Conservation (phyloP, 2,329 filamentous ascomycete genomes). For the Hypoxylon sp. region DNA sequence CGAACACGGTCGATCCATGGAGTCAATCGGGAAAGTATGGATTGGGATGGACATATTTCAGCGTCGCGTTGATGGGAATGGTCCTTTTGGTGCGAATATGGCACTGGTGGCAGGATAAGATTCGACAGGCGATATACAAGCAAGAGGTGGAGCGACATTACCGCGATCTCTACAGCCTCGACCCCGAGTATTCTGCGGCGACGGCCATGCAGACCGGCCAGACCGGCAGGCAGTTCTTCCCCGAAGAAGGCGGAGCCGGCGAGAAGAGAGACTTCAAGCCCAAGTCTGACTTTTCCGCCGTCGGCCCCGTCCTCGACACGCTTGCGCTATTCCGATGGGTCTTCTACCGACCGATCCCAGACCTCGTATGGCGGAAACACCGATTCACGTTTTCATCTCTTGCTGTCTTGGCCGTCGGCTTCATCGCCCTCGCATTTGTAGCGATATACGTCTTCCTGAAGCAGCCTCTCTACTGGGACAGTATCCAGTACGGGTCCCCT, state of each 20-base stretch:
- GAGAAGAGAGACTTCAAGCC: conserved; percentile 65
- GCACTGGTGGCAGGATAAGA: conserved; percentile 93
- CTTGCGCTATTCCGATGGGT: conserved; percentile 87
- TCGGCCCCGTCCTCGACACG: conserved; percentile 76
- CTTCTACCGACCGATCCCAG: conserved; percentile 86
- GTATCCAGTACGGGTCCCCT: conserved; percentile 86
- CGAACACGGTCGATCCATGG: conserved; percentile 79
- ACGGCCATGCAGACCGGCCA: conserved; percentile 58
- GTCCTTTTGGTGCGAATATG: conserved; percentile 78
- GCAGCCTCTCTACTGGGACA: conserved; percentile 88
- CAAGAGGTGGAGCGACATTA: conserved; percentile 76
- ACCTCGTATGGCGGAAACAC: conserved; percentile 71
- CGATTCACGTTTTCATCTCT: conserved; percentile 83
- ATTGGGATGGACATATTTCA: conserved; percentile 88
- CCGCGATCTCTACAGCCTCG: conserved; percentile 59
- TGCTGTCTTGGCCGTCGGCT: conserved; percentile 72
- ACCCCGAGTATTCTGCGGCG: conserved; percentile 55
- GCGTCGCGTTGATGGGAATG: conserved; percentile 72
- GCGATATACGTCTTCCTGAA: conserved; percentile 85
- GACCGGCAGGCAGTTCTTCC: conserved; percentile 77
- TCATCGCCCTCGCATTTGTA: conserved; percentile 74
- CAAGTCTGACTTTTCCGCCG: conserved; percentile 78
- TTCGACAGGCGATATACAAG: conserved; percentile 87
- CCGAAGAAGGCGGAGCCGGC: conserved; percentile 64
- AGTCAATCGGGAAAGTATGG: conserved; percentile 83